These are phyloP conservation scores for Ilyonectria destructans DNA, from an alignment of 2,329 filamentous ascomycete genomes.

Conservation along the genomic window DNA sequence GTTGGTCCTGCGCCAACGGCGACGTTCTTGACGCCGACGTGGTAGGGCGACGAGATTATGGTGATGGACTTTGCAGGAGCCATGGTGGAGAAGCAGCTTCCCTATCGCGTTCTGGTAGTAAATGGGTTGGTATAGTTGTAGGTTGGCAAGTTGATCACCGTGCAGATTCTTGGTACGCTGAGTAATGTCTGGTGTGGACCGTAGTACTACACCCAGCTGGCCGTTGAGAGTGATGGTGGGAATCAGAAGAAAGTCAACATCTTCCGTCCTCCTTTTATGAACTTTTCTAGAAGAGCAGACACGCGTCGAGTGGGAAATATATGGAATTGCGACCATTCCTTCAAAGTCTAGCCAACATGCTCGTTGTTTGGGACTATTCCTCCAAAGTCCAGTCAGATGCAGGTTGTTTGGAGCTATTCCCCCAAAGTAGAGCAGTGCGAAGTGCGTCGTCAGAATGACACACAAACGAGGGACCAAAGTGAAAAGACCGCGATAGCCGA, in stretches of 20 bases:
- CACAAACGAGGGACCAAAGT: background rate
- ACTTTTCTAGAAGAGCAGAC: background rate
- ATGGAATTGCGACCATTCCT: constrained; percentile 13
- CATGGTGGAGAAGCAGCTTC: constrained; percentile 9
- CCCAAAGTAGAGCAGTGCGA: constrained; percentile 18
- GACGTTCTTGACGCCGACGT: constrained; percentile 56
- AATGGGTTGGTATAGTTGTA: background rate
- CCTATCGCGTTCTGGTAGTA: background rate
- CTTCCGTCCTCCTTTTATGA: background rate
- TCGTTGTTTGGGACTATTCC: constrained; percentile 13
- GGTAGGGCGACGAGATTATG: constrained; percentile 59
- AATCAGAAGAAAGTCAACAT: background rate
- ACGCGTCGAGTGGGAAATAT: background rate
- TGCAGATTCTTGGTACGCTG: background rate
- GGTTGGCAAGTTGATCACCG: background rate
- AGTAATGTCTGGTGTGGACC: background rate
- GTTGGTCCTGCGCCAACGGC: constrained; percentile 58
- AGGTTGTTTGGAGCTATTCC: constrained; percentile 8
- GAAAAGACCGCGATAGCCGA: background rate
- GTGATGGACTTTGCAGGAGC: constrained; percentile 47
- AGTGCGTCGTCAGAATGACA: background rate
- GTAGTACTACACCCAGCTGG: background rate
- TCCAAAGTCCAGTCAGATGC: constrained; percentile 23
- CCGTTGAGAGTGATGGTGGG: background rate
- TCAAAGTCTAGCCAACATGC: constrained; percentile 20